Base-by-base conservation (phyloP, 208 protist genomes). In the Crithidia sp. region DNA sequence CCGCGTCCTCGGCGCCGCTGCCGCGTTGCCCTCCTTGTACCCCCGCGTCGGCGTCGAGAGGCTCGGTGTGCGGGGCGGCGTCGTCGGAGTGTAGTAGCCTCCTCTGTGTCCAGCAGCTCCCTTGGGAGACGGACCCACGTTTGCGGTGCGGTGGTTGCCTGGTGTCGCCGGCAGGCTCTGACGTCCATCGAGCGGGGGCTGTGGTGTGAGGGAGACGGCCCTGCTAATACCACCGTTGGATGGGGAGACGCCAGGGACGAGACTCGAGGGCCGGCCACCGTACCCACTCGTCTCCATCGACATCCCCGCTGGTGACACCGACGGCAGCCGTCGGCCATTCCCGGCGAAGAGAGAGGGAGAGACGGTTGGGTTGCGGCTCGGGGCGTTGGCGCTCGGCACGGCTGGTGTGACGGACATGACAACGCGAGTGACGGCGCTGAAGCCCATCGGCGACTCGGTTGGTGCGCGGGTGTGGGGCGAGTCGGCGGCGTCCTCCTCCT, bases 81-180 rank as follows among this genome's bases (percentile, higher is more conserved):
- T 77, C 43, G 68, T 75, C 41, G 71, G 64, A 4, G 62, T 39
- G 52, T 70, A 43, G 57, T 71, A 76, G 17, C 71, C 64, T 5
- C 50, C 62, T 10, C 37, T 40, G 61, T 49, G 62, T 49, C 9
- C 45, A 7, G 28, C 45, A 7, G 45, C 45, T 13, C 45, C 12
- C 12, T 7, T 49, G 45, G 45, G 45, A 49, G 7, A 49, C 45
- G 45, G 9, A 13, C 12, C 45, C 0, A 49, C 28, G 28, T 28
- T 28, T 28, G 28, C 28, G 28, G 28, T 28, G 28, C 28, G 28
- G 28, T 28, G 28, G 28, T 28, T 28, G 28, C 28, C 28, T 28
- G 28, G 28, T 28, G 28, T 28, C 28, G 28, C 28, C 28, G 28
- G 28, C 28, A 28, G 28, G 14, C 39, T 17, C 5, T 49, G 36